Evolutionary conservation across 2,329 filamentous ascomycete species (phyloP), one percentile per base, ranked within the genome.

Genomic region (Exophiala sideris): DNA sequence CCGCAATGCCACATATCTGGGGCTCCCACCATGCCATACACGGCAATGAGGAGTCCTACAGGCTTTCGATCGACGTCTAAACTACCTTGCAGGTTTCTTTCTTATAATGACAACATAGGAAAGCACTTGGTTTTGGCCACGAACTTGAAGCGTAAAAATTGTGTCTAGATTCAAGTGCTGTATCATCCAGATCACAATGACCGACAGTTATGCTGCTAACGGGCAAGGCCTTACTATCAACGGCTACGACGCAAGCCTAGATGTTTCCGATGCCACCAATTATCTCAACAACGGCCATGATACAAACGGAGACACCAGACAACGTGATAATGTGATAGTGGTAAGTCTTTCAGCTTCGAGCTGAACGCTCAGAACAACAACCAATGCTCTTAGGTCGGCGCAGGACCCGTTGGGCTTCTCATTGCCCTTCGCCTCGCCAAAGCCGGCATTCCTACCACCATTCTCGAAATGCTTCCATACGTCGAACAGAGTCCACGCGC

Each of bases 401-500:
- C 70, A 5, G 71, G 71, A 14, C 72, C 71, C 42, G 68, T 71
- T 2, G 71, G 72, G 12, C 69, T 73, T 16, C 68, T 74, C 50
- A 68, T 71, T 41, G 69, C 70, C 4, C 66, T 73, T 14, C 66
- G 71, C 12, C 69, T 75, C 36, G 60, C 64, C 2, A 64, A 69
- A 53, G 65, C 66, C 1, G 48, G 61, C 9, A 66, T 72, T 6
- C 60, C 65, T 10, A 67, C 69, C 40, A 59, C 57, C n/a, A 58
- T 73, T 34, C 54, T 74, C 33, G 67, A 66, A 55, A 60, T 56
- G 9, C 60, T 54, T 56, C 50, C 61, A 2, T 50, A 53, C 14
- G 60, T 69, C 35, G 62, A 66, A 47, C 62, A 64, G 5, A 68
- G 69, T 5, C 71, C 73, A 11, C 68, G 72, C 45, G 73, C 73